phyloP scores from a whole-genome alignment of 2,329 filamentous ascomycete genomes.

The Xylaria sp. region DNA sequence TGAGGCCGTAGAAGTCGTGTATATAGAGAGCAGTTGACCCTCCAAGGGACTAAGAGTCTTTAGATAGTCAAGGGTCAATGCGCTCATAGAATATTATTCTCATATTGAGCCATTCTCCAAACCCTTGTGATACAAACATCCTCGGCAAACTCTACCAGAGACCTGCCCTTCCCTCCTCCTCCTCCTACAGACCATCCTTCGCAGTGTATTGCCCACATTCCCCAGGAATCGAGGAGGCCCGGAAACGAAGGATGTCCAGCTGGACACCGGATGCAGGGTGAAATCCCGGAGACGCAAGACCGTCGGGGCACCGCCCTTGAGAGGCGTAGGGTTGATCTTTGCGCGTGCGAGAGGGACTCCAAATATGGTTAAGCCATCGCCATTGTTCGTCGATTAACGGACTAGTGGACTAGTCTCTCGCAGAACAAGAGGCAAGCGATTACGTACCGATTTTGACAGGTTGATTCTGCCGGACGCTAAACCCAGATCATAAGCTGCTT shows the following conservation, averaged over 20 bases:
- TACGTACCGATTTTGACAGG: constrained; percentile 9
- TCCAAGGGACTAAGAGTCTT: no score
- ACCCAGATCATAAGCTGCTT: constrained; percentile 19
- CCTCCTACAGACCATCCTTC: constrained; percentile 16
- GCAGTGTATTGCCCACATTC: constrained; percentile 37
- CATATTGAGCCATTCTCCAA: no score
- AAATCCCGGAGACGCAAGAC: constrained; percentile 27
- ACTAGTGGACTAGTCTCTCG: constrained; percentile 16
- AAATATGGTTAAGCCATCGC: constrained; percentile 30
- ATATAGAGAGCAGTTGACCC: no score
- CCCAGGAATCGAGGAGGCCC: not conserved
- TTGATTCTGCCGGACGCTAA: constrained; percentile 9
- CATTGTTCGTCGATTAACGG: constrained; percentile 6
- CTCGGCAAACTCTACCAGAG: not conserved
- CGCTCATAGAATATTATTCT: no score
- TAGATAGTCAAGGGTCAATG: no score
- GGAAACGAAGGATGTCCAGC: constrained; percentile 1
- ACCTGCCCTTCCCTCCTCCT: not conserved
- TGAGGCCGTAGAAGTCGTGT: no score
- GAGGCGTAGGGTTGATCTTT: constrained; percentile 18
- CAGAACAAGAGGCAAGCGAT: not conserved
- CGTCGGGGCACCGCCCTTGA: constrained; percentile 11
- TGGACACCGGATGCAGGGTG: constrained; percentile 26
- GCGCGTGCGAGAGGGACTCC: constrained; percentile 16
- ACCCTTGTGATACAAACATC: no score